Evolutionary conservation across 192 early-diverging fungal genomes (phyloP), one percentile per base, ranked within the genome.

Genomic region (Podila horticola): DNA sequence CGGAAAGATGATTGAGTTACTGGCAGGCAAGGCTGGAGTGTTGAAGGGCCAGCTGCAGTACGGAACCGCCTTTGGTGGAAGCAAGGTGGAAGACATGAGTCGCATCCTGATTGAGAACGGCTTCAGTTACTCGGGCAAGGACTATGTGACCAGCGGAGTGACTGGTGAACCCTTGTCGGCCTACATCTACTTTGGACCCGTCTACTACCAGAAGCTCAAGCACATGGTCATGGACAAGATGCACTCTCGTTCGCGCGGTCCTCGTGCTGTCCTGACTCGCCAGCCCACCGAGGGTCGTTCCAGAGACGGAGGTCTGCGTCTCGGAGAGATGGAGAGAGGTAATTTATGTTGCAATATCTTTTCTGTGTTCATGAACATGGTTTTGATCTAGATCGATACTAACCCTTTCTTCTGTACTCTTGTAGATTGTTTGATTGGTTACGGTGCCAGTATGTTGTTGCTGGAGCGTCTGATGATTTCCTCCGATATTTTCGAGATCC

Each of bases 191-290:
- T 96, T 95, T 87, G 97, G 97, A 36, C 95, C 95, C 10, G 92
- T 97, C 19, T 95, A 97, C 77, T 99, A 99, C 83, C 97, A 98
- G 85, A 96, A 96, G 72, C 88, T 99, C 60, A 99, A 99, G 90
- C 97, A 99, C 73, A 98, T 98, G 97, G 97, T 99, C 4, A 93
- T 96, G 85, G 97, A 99, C 86, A 99, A 99, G 86, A 99, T 99
- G 96, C 97, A 98, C 82, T 95, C 97, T 19, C 92, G 97, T 74
- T 69, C 67, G 36, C 91, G 93, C 38, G 97, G 97, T 68, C 96
- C 96, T n/a, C 90, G 95, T 29, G 95, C 95, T 10, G 90, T 91
- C 28, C 83, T 98, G 36, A 98, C 97, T 6, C 91, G 97, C 52
- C 97, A 99, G 84, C 97, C 97, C 3, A 98, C 96, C 0, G 97